These are phyloP conservation scores for Pseudogymnoascus sp. DNA, from an alignment of 2,329 filamentous ascomycete species.

Conservation along the genomic window DNA sequence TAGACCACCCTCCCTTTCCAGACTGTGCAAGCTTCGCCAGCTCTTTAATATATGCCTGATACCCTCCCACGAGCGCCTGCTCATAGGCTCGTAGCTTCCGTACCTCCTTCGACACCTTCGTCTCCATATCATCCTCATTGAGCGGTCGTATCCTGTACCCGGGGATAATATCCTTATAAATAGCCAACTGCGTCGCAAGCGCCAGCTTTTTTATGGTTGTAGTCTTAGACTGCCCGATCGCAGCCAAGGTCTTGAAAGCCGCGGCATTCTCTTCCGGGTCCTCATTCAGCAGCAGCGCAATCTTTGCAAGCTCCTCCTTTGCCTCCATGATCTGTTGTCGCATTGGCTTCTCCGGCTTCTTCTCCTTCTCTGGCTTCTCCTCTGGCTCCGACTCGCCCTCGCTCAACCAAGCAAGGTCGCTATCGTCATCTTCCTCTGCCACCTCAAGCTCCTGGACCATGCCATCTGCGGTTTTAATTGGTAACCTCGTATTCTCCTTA, in stretches of 20 bases:
- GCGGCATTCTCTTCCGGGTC: constrained; percentile 84
- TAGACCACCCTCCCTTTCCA: constrained; percentile 33
- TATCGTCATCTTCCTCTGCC: constrained; percentile 44
- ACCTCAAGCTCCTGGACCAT: constrained; percentile 53
- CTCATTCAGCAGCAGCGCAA: constrained; percentile 76
- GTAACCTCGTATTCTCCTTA: constrained; percentile 63
- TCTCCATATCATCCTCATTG: constrained; percentile 62
- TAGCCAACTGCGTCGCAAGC: constrained; percentile 75
- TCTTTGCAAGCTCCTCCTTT: constrained; percentile 84
- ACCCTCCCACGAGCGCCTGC: constrained; percentile 75
- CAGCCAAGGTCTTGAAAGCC: constrained; percentile 68
- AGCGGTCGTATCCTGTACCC: constrained; percentile 88
- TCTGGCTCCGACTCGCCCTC: constrained; percentile 42
- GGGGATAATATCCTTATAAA: constrained; percentile 94
- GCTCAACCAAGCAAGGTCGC: constrained; percentile 56
- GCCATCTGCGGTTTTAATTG: constrained; percentile 80
- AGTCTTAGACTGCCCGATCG: constrained; percentile 63
- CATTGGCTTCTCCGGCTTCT: constrained; percentile 59
- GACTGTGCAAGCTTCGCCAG: constrained; percentile 60
- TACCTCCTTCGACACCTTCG: constrained; percentile 88
- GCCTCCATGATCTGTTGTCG: constrained; percentile 75
- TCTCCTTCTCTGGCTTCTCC: constrained; percentile 39
- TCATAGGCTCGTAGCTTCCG: constrained; percentile 76
- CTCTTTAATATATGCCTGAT: constrained; percentile 75
- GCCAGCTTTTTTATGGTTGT: constrained; percentile 75